These are phyloP conservation scores for Taiwanofungus camphoratus DNA, from an alignment of 1,284 basidiomycete genomes.

Conservation along the genomic window DNA sequence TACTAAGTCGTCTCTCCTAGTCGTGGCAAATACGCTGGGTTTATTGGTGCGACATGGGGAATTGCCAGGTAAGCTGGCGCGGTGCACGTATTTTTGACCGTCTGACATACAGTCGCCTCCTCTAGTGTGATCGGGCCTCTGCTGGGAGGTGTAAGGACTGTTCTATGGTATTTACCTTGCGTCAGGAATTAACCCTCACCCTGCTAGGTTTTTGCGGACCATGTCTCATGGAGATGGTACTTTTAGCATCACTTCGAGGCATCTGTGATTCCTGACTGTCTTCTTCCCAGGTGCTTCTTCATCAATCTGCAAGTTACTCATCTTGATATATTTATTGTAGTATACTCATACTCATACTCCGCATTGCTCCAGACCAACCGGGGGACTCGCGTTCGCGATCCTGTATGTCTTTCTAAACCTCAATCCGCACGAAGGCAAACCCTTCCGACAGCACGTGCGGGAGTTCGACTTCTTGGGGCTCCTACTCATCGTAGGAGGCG, in stretches of 20 bases:
- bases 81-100: too few relatives aligned
- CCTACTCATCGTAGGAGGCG: constrained; percentile 62
- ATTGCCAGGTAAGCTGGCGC: constrained; percentile 47
- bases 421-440: constrained; percentile 61
- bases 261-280: constrained; percentile 5
- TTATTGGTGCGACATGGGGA: constrained; percentile 78
- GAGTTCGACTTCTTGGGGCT: constrained; percentile 81
- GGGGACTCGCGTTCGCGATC: constrained; percentile 63
- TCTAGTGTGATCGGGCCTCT: constrained; percentile 70
- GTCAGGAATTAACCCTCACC: constrained; percentile 4
- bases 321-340: neutral
- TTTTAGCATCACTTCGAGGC: neutral
- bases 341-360: constrained; percentile 3
- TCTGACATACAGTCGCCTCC: too few relatives aligned
- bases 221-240: constrained; percentile 71
- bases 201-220: constrained; percentile 57
- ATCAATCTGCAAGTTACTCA: constrained; percentile 51
- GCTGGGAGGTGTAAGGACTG: constrained; percentile 56
- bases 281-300: constrained; percentile 55
- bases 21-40: constrained; percentile 70
- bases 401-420: constrained; percentile 82
- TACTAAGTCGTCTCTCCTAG: constrained; percentile 28
- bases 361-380: constrained; percentile 54
- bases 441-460: constrained; percentile 49
- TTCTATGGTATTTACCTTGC: neutral